Evolutionary conservation across 1,284 basidiomycete genomes (phyloP).

Genomic region (Schizophyllum amplum): DNA sequence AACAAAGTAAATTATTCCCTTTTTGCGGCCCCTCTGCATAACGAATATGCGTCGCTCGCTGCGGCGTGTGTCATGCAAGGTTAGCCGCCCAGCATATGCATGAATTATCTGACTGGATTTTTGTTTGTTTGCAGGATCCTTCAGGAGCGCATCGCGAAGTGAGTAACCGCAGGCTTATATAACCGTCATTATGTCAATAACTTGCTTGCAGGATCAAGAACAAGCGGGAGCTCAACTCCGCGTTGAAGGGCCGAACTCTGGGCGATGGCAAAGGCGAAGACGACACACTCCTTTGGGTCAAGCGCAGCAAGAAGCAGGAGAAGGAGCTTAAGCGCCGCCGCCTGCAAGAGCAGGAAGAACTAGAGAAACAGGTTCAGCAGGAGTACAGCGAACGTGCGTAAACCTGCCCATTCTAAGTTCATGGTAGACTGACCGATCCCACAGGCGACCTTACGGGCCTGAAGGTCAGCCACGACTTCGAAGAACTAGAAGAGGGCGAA

Average conservation of each 20-base stretch:
- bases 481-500: slow-evolving; percentile 87
- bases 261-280: slow-evolving; percentile 75
- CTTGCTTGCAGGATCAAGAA: slow-evolving; percentile 68
- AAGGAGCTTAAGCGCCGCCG: slow-evolving; percentile 76
- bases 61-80: slow-evolving; percentile 5
- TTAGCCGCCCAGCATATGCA: slow-evolving; percentile 9
- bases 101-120: slow-evolving; percentile 20
- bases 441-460: slow-evolving; percentile 84
- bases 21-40: not conserved
- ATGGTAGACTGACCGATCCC: slow-evolving; percentile 7
- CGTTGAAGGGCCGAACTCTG: slow-evolving; percentile 85
- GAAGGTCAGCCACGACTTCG: slow-evolving; percentile 93
- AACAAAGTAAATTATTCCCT: slow-evolving; percentile 48
- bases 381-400: slow-evolving; percentile 75
- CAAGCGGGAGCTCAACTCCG: slow-evolving; percentile 81
- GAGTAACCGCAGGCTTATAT: slow-evolving; percentile 35
- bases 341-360: slow-evolving; percentile 70
- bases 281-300: slow-evolving; percentile 82
- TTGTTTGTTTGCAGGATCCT: slow-evolving; percentile 45
- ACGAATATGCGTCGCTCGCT: slow-evolving; percentile 1
- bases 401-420: slow-evolving; percentile 1
- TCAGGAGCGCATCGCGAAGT: slow-evolving; percentile 83
- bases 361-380: slow-evolving; percentile 68
- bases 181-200: not conserved
- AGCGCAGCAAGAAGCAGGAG: slow-evolving; percentile 80